Conservation (phyloP, 768 basidiomycete genomes). For the Tylopilus vinaceipallidus region DNA sequence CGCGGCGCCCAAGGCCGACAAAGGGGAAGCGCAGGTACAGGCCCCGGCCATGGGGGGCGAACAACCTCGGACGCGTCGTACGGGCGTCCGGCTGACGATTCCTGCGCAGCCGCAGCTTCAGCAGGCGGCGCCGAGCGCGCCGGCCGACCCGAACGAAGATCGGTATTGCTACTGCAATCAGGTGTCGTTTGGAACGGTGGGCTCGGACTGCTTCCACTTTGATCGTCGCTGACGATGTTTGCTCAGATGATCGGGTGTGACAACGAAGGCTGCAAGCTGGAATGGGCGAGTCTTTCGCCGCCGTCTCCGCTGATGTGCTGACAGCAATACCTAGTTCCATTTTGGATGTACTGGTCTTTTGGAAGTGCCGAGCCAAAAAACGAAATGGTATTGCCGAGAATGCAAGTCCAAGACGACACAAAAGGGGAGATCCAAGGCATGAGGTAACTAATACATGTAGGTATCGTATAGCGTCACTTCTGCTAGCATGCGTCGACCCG, state of each 20-base stretch:
- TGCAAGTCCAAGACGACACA: slow-evolving; percentile 44
- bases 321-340: slow-evolving; percentile 55
- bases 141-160: slow-evolving; percentile 46
- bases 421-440: slow-evolving; percentile 33
- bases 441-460: slow-evolving; percentile 14
- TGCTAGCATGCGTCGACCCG: too few species aligned
- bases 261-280: slow-evolving; percentile 59
- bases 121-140: slow-evolving; percentile 16
- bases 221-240: neutral
- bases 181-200: slow-evolving; percentile 76
- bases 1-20: slow-evolving; percentile 14
- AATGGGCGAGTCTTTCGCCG: slow-evolving; percentile 67
- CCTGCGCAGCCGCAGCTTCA: slow-evolving; percentile 27
- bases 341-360: slow-evolving; percentile 61
- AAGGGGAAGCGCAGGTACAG: slow-evolving; percentile 14
- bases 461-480: too few species aligned
- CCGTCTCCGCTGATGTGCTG: neutral
- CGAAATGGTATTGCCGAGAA: slow-evolving; percentile 71
- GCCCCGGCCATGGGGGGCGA: slow-evolving; percentile 4
- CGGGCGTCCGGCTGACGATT: slow-evolving; percentile 35
- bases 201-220: slow-evolving; percentile 25
- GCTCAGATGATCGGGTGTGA: slow-evolving; percentile 87
- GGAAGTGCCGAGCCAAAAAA: slow-evolving; percentile 52
- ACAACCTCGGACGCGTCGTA: slow-evolving; percentile 24
- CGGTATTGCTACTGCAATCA: slow-evolving; percentile 83